These are phyloP conservation scores for Oehlia diaphana DNA, from an alignment of 192 early-diverging fungal species.

Conservation along the genomic window DNA sequence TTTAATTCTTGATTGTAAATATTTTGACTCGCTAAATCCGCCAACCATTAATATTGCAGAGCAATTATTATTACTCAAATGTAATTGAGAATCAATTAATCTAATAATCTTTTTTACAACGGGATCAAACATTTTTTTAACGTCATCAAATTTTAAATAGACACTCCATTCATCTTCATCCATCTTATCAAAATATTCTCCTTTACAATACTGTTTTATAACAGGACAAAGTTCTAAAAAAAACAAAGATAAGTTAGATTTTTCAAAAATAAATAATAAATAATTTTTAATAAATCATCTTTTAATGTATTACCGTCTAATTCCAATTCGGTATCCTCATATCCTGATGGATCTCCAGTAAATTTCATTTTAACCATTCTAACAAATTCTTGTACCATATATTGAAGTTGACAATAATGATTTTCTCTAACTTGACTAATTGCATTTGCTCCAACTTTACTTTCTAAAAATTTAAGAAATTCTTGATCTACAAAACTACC, in stretches of 20 bases:
- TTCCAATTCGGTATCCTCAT: not conserved
- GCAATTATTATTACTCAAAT: slow-evolving; percentile 36
- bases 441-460: not conserved
- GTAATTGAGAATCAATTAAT: slow-evolving; percentile 53
- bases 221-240: not conserved
- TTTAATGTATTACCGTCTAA: not conserved
- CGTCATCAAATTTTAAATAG: not conserved
- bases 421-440: not conserved
- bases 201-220: slow-evolving; percentile 1
- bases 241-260: not conserved
- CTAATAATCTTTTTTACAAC: slow-evolving; percentile 50
- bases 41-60: slow-evolving; percentile 56
- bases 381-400: not conserved
- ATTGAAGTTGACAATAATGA: not conserved
- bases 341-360: not conserved
- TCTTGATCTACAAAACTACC: slow-evolving; percentile 5
- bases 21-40: slow-evolving; percentile 57
- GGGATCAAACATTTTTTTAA: slow-evolving; percentile 47
- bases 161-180: not conserved
- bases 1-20: slow-evolving; percentile 51
- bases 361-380: not conserved
- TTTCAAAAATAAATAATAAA: not conserved
- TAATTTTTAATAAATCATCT: not conserved
- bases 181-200: not conserved
- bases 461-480: slow-evolving; percentile 1